These are phyloP conservation scores for Dryas octopetala DNA, from an alignment of 306 rosid genomes.

Conservation along the genomic window DNA sequence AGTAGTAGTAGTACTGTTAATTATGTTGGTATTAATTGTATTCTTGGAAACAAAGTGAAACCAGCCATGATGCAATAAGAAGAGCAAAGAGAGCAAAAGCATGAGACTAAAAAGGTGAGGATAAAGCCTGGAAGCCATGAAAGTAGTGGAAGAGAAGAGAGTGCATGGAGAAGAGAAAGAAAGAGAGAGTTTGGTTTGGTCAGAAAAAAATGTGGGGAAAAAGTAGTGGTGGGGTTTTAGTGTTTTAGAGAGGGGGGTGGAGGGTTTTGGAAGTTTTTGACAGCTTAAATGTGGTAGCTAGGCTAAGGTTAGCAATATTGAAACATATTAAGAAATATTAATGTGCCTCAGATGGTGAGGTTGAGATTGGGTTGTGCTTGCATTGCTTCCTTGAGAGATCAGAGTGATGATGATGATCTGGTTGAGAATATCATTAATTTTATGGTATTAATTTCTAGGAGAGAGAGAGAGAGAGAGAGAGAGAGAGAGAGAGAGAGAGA, in stretches of 20 bases:
- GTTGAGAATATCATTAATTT: no score
- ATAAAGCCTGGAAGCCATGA: constrained; percentile 42
- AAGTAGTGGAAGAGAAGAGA: constrained; percentile 9
- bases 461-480: constrained; percentile 5
- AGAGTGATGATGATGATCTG: no score
- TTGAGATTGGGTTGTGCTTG: no score
- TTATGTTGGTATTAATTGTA: not conserved
- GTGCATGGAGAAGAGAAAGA: constrained; percentile 29
- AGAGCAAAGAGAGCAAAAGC: constrained; percentile 44
- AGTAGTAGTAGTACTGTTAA: not conserved
- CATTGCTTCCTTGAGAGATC: no score
- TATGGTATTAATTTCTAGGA: no score
- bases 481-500: constrained; percentile 10
- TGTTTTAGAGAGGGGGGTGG: constrained; percentile 21
- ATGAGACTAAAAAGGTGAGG: constrained; percentile 40
- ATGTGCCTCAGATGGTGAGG: not conserved
- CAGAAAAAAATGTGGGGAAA: constrained; percentile 3
- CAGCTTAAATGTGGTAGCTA: constrained; percentile 43
- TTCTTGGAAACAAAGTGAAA: constrained; percentile 20
- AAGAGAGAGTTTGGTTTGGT: constrained; percentile 15
- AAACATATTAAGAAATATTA: constrained; percentile 31
- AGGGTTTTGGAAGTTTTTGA: constrained; percentile 42
- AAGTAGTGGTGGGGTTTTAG: constrained; percentile 21
- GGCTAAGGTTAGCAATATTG: constrained; percentile 31
- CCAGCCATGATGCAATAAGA: constrained; percentile 36